Base-by-base conservation (phyloP, 2,329 filamentous ascomycete species). In the Thyridium curvatum region DNA sequence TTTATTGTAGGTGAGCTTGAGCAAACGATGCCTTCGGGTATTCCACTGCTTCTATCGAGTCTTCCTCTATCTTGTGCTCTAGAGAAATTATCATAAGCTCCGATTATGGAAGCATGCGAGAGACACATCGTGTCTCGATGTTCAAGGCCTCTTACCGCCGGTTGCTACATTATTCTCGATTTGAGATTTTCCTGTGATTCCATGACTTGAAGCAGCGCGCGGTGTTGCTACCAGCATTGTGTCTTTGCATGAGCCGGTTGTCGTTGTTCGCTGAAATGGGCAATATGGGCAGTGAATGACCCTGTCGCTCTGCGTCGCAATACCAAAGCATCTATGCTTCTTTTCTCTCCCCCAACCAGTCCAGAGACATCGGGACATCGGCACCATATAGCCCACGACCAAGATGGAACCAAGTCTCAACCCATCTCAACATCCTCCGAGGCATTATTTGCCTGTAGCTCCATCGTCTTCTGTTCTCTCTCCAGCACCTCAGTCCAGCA, bases 1-100 rank as follows among this genome's bases (percentile, higher is more conserved):
- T 77, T 79, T 83, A 82, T 83, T 82, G 79, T 83, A 77, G 79
- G 78, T 75, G 70, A 72, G 69, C 76, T 80, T 74, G 75, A 59
- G 66, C 66, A 26, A 26, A 26, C 6, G 6, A 26, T 6, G 6
- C 6, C 21, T 10, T 26, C 10, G 21, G 6, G 21, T 10, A 26
- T 26, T 26, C 41, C 52, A 59, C 53, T 60, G 66, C 61, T 64
- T 66, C 66, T 62, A 61, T 81, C 74, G 71, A 79, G 77, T 77
- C 68, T 68, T 75, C 76, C 79, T 82, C 79, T 83, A 83, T 83
- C 77, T 76, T 80, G 75, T 81, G 76, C 68, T 72, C 79, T 54
- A 81, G 79, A 83, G 58, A 43, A 68, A 69, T 38, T 59, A 51
- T 55, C 55, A 60, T 26, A 54, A 59, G 78, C 77, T 72, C 77